Evolutionary conservation across 768 basidiomycete species (phyloP).

Genomic region (Suillus variegatus): DNA sequence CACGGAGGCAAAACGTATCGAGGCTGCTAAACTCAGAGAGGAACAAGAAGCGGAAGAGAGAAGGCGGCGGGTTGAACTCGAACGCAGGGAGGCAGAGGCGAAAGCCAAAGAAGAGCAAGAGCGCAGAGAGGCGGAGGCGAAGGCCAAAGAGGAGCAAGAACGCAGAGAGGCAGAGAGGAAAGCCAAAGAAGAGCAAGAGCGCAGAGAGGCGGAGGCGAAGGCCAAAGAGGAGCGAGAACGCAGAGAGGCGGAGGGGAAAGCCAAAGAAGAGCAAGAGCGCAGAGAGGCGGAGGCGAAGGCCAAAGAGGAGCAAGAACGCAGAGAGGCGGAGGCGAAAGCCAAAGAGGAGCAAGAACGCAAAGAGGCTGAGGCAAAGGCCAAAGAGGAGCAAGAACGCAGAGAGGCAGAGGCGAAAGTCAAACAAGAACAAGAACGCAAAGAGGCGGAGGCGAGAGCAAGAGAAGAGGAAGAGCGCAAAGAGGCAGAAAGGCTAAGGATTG

Average conservation of each 20-base stretch:
- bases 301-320: constrained; percentile 13
- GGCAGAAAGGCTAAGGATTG: constrained; percentile 2
- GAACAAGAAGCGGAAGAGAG: constrained; percentile 29
- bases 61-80: constrained; percentile 17
- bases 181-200: constrained; percentile 14
- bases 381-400: constrained; percentile 14
- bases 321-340: constrained; percentile 22
- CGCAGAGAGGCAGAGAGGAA: constrained; percentile 27
- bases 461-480: neutral
- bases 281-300: constrained; percentile 29
- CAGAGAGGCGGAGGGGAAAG: constrained; percentile 27
- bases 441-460: constrained; percentile 28
- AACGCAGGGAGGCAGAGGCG: constrained; percentile 4
- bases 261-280: constrained; percentile 14
- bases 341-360: constrained; percentile 11
- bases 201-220: constrained; percentile 16
- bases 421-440: constrained; percentile 5
- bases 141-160: constrained; percentile 18
- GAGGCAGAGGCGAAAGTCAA: constrained; percentile 17
- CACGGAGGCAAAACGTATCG: constrained; percentile 42
- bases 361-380: constrained; percentile 28
- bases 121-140: constrained; percentile 25
- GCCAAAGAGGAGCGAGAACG: constrained; percentile 7
- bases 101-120: constrained; percentile 11
- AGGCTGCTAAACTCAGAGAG: constrained; percentile 34